Percentiles rank a stretch among this genome's conserved stretches.
Conservation (phyloP, 2,329 filamentous ascomycete species). For the Dactylonectria macrodidyma region DNA sequence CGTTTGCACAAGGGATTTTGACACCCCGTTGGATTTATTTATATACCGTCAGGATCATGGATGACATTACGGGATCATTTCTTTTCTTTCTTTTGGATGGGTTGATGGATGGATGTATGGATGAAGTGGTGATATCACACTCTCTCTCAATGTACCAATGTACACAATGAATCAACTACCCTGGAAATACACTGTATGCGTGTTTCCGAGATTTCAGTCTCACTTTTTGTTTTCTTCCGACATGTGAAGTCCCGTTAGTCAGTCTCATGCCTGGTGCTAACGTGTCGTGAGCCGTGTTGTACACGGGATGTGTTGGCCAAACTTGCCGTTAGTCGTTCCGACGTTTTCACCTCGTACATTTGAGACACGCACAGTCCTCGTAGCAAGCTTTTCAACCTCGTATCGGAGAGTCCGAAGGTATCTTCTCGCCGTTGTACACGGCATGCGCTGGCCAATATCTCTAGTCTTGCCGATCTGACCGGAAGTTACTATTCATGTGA, state of each 20-base stretch:
- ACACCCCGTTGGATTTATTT: constrained; percentile 18
- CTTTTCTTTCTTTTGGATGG: neutral
- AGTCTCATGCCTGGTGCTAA: neutral
- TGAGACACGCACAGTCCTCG: neutral
- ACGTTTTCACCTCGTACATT: neutral
- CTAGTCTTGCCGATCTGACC: too few species aligned
- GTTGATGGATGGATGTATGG: constrained; percentile 6
- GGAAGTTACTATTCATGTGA: neutral
- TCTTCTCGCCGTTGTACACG: neutral
- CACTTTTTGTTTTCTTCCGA: neutral
- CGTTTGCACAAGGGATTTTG: constrained; percentile 10
- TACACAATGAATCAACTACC: constrained; percentile 13
- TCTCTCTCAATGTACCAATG: constrained; percentile 14
- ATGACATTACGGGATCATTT: constrained; percentile 4
- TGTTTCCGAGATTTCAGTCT: neutral
- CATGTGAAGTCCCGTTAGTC: neutral
- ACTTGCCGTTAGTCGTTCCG: neutral
- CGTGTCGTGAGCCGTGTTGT: neutral
- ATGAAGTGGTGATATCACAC: constrained; percentile 16
- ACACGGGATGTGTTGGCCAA: neutral
- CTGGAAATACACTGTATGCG: neutral
- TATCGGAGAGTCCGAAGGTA: neutral
- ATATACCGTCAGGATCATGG: constrained; percentile 22
- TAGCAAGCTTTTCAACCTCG: neutral
- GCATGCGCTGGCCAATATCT: neutral